Conservation (phyloP, 306 rosid genomes). For the Cercis canadensis region DNA sequence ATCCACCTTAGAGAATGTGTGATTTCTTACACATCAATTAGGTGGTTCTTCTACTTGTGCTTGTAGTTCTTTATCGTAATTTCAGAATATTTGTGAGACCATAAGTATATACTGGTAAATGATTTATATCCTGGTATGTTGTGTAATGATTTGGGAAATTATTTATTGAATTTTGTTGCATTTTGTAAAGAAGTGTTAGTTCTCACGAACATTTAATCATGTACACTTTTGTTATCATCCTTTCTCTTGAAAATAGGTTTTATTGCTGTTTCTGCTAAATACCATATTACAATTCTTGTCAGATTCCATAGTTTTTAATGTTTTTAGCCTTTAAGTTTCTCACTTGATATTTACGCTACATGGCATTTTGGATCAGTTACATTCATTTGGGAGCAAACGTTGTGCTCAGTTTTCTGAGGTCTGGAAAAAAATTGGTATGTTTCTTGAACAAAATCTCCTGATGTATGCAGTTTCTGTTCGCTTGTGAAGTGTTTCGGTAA, state of each 20-base stretch:
- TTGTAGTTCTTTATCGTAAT: too few relatives aligned
- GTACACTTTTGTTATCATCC: conserved; percentile 14
- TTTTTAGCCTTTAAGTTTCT: conserved; percentile 16
- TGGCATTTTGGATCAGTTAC: conserved; percentile 60
- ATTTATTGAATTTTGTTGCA: background rate
- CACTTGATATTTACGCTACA: conserved; percentile 24
- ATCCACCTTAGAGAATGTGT: conserved; percentile 6
- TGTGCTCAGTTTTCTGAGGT: conserved; percentile 67
- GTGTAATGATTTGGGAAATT: conserved; percentile 20
- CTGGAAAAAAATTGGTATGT: conserved; percentile 80
- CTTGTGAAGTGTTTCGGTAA: conserved; percentile 3
- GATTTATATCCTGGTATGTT: conserved; percentile 25
- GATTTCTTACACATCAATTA: background rate
- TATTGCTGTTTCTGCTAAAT: conserved; percentile 14
- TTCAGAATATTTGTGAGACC: too few relatives aligned
- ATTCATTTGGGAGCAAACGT: conserved; percentile 77
- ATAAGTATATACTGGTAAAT: conserved; percentile 37
- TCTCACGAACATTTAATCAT: background rate
- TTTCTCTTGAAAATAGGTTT: conserved; percentile 22
- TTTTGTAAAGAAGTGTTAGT: conserved; percentile 13
- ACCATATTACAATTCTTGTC: conserved; percentile 14
- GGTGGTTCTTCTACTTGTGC: background rate
- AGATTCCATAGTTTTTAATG: background rate
- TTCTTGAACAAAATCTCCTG: conserved; percentile 26
- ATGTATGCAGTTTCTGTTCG: conserved; percentile 7